Evolutionary conservation across 2,329 filamentous ascomycete genomes (phyloP), one percentile per base, ranked within the genome.

Genomic region (Aspergillus tanneri): DNA sequence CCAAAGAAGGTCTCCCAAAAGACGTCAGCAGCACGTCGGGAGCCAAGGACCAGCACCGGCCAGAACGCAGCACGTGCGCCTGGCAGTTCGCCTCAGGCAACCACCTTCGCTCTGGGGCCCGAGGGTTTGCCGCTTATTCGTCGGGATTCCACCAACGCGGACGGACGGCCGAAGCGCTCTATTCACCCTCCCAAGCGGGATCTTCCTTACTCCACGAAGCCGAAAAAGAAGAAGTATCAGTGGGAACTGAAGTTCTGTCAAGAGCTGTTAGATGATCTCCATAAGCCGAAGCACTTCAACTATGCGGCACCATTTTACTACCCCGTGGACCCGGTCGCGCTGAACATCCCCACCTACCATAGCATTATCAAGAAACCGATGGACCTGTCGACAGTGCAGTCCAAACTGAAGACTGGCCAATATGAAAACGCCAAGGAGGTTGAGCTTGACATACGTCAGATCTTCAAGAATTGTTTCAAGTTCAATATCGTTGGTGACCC

Each of bases 331-430:
- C 90, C 93, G 0, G 91, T 97, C 27, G 92, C 91, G 0, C 76
- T 97, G 45, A 90, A 92, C 66, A 96, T 97, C 50, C 93, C 93
- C 0, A 86, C 87, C 19, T 99, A 99, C 67, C 89, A 93, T 67
- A 90, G 87, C 62, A 77, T 97, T 53, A 90, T 99, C 73, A 97
- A 96, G 77, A 90, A 91, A 66, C 93, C 93, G 0, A 99, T 97
- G 92, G 92, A 99, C 67, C 77, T 96, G 41, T 78, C 80, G 12
- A 96, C 89, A n/a, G 87, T 96, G 63, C 77, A 81, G 27, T 78
- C 79, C 34, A 95, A 95, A 70, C 77, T 96, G 32, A 83, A 86
- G 58, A 77, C 77, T 10, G 90, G 90, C 21, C 82, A 90, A 47
- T 97, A 97, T 63, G 80, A 83, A 56, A 89, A 80, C 47, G 79